Evolutionary conservation across 2,329 filamentous ascomycete species (phyloP).

Genomic region (Calonectria ilicicola): DNA sequence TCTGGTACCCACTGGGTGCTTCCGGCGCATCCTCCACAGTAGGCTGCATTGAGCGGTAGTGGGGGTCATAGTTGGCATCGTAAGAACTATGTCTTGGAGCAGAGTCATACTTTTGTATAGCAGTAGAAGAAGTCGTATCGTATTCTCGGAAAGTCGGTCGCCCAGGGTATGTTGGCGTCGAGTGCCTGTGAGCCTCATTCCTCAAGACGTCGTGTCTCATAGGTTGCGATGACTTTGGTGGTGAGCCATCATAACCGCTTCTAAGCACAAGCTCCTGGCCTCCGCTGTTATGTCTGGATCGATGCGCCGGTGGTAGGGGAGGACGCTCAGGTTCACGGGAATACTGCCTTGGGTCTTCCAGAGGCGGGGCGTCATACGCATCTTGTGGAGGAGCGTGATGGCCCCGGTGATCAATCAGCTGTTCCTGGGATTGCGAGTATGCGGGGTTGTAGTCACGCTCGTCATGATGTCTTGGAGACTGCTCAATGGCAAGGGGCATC

Average conservation of each 20-base stretch:
- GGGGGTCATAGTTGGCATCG: conserved; percentile 59
- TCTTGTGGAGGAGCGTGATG: conserved; percentile 50
- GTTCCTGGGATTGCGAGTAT: conserved; percentile 43
- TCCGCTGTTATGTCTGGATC: conserved; percentile 59
- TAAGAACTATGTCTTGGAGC: conserved; percentile 63
- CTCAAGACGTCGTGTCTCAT: conserved; percentile 71
- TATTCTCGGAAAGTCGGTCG: conserved; percentile 65
- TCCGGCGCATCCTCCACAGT: conserved; percentile 75
- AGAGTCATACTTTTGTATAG: conserved; percentile 50
- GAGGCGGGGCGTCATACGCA: conserved; percentile 45
- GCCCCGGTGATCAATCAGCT: conserved; percentile 52
- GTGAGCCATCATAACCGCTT: conserved; percentile 53
- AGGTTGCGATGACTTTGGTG: conserved; percentile 55
- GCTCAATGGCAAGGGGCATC: neutral
- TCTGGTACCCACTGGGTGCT: conserved; percentile 50
- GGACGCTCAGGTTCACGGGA: conserved; percentile 60
- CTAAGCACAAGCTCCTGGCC: conserved; percentile 57
- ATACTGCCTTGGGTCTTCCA: conserved; percentile 49
- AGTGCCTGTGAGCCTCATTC: conserved; percentile 68
- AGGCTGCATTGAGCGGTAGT: conserved; percentile 67
- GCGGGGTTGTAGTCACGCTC: conserved; percentile 45
- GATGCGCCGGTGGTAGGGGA: conserved; percentile 68
- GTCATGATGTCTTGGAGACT: neutral
- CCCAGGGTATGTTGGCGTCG: conserved; percentile 63
- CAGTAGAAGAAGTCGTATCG: conserved; percentile 57